These are phyloP conservation scores for Aspergillus phoenicis DNA, from an alignment of 2,329 filamentous ascomycete genomes.

Conservation along the genomic window DNA sequence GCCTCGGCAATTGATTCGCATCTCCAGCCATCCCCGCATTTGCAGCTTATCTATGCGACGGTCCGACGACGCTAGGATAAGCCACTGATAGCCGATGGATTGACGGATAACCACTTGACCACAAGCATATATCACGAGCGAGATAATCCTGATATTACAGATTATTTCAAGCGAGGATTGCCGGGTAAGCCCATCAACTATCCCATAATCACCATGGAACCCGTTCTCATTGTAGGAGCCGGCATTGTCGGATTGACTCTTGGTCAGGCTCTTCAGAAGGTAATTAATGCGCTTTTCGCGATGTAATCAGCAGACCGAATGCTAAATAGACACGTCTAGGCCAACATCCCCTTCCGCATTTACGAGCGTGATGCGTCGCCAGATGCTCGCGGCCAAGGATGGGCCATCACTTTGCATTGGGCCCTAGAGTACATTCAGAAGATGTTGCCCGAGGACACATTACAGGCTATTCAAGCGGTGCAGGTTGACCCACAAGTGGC, in stretches of 20 bases:
- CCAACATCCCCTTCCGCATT: constrained; percentile 33
- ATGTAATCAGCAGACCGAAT: not conserved
- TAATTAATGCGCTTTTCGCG: not conserved
- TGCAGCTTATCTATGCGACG: constrained; percentile 31
- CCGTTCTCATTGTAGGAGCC: constrained; percentile 31
- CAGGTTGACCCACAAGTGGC: constrained; percentile 30
- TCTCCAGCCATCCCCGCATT: constrained; percentile 19
- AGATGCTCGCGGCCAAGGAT: constrained; percentile 29
- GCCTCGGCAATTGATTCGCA: not conserved
- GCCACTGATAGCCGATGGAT: not conserved
- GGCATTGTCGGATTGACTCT: constrained; percentile 31
- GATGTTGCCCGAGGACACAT: constrained; percentile 22
- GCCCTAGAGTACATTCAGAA: constrained; percentile 26
- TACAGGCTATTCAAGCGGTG: constrained; percentile 21
- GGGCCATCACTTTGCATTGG: constrained; percentile 33
- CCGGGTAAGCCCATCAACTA: not conserved
- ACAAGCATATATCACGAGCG: too few relatives aligned
- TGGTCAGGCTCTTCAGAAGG: constrained; percentile 27
- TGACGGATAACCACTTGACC: too few relatives aligned
- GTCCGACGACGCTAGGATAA: constrained; percentile 3
- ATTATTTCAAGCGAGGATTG: not conserved
- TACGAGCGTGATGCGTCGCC: constrained; percentile 34
- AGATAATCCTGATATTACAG: too few relatives aligned
- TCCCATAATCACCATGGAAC: constrained; percentile 17
- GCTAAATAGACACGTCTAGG: constrained; percentile 11